These are phyloP conservation scores for Gymnopus androsaceus DNA, from an alignment of 1,284 basidiomycete genomes.

Conservation along the genomic window DNA sequence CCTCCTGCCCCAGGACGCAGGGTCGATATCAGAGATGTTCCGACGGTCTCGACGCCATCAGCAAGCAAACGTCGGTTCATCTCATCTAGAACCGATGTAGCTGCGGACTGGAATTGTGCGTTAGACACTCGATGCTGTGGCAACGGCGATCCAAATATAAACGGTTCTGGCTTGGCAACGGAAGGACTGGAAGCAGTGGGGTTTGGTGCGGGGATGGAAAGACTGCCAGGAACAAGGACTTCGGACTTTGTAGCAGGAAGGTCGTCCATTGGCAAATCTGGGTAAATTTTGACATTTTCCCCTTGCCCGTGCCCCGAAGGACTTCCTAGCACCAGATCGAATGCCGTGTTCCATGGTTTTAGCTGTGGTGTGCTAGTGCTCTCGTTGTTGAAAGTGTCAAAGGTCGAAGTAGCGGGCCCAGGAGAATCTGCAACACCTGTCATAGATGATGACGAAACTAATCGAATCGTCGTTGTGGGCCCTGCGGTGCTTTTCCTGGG, in stretches of 20 bases:
- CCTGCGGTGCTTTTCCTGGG: constrained; percentile 38
- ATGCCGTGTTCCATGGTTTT: constrained; percentile 61
- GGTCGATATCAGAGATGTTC: constrained; percentile 41
- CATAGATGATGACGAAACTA: constrained; percentile 45
- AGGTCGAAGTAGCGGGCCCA: background rate
- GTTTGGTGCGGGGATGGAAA: constrained; percentile 33
- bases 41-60: constrained; percentile 46
- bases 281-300: constrained; percentile 46
- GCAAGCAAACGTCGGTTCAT: constrained; percentile 70
- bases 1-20: constrained; percentile 29
- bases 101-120: constrained; percentile 59
- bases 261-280: constrained; percentile 51
- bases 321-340: constrained; percentile 64
- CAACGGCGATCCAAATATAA: constrained; percentile 73
- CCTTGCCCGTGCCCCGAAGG: constrained; percentile 33
- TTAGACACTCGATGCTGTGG: constrained; percentile 62
- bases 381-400: background rate
- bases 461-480: constrained; percentile 61
- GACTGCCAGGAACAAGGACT: constrained; percentile 27
- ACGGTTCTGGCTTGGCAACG: constrained; percentile 39
- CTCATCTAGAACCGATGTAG: constrained; percentile 69
- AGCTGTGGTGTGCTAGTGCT: constrained; percentile 55
- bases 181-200: constrained; percentile 19
- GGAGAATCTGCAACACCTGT: constrained; percentile 10
- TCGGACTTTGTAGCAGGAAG: too few species aligned